These are phyloP conservation scores for Aristolochia contorta DNA, from an alignment of 164 flowering plant genomes.

Conservation along the genomic window DNA sequence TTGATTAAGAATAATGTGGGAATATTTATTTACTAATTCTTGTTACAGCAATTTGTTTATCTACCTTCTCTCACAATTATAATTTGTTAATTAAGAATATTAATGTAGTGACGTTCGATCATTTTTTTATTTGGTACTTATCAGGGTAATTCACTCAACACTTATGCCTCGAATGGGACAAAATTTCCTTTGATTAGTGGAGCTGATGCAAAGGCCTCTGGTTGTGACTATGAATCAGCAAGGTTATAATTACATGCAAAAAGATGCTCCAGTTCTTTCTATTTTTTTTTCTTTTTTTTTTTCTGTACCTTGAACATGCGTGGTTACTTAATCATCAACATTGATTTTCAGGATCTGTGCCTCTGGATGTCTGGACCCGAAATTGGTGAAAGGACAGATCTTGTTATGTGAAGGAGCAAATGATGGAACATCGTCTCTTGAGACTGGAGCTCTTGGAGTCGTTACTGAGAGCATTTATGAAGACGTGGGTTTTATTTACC, in stretches of 20 bases:
- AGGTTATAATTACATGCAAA: background rate
- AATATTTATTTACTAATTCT: no score
- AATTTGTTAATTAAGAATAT: no score
- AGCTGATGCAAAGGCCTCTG: conserved; percentile 17
- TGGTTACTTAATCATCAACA: no score
- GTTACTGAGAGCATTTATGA: background rate
- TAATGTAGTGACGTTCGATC: no score
- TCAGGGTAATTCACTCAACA: conserved; percentile 23
- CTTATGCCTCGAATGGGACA: conserved; percentile 19
- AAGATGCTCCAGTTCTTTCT: no score
- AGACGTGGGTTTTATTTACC: background rate
- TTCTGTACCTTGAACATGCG: no score
- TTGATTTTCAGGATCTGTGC: background rate
- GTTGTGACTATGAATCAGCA: background rate
- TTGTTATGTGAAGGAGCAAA: background rate
- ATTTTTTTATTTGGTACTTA: no score
- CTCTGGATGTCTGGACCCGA: background rate
- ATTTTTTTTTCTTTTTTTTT: no score
- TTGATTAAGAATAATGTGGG: no score
- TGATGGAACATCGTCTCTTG: background rate
- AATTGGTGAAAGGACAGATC: no score
- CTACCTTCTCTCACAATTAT: no score
- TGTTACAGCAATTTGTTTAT: no score
- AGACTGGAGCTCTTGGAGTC: background rate
- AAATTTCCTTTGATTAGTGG: conserved; percentile 27